Conservation (phyloP, 257 asterid genomes). For the Henckelia pumila region DNA sequence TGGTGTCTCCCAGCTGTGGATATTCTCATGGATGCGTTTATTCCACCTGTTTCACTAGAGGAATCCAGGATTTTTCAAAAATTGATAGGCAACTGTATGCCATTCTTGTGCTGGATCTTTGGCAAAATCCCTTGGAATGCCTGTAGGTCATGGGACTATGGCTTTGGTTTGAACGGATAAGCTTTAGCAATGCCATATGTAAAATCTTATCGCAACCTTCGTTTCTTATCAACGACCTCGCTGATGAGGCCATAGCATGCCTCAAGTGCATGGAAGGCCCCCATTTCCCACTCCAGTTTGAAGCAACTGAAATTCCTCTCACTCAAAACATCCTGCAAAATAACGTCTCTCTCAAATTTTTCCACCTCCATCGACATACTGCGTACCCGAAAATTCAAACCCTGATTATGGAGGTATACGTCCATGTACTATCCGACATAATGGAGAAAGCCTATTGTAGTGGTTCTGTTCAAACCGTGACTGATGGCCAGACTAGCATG, state of each 20-base stretch:
- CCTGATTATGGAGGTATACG: slow-evolving; percentile 30
- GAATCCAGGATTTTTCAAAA: slow-evolving; percentile 38
- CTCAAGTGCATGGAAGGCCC: slow-evolving; percentile 33
- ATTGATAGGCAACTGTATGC: slow-evolving; percentile 49
- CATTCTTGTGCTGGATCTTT: slow-evolving; percentile 45
- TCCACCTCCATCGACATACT: slow-evolving; percentile 27
- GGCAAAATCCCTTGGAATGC: slow-evolving; percentile 47
- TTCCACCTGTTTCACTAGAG: slow-evolving; percentile 24
- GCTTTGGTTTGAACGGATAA: slow-evolving; percentile 54
- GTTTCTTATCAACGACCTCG: slow-evolving; percentile 33
- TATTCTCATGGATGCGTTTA: slow-evolving; percentile 30
- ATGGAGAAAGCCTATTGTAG: slow-evolving; percentile 33
- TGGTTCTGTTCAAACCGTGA: slow-evolving; percentile 8
- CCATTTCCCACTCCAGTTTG: slow-evolving; percentile 5
- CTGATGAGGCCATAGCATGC: slow-evolving; percentile 58
- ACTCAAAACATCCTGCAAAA: slow-evolving; percentile 33
- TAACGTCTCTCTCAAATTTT: slow-evolving; percentile 33
- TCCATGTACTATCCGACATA: slow-evolving; percentile 43
- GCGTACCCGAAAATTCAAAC: slow-evolving; percentile 23
- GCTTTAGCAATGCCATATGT: slow-evolving; percentile 27
- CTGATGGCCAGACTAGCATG: not conserved
- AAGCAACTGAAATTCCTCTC: slow-evolving; percentile 36
- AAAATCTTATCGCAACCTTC: slow-evolving; percentile 35
- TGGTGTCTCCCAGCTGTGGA: slow-evolving; percentile 1
- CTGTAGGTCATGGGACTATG: slow-evolving; percentile 53